Evolutionary conservation across 176 grass and related monocot species (phyloP), one percentile per base, ranked within the genome.

Genomic region (Aegilops sharonensis): DNA sequence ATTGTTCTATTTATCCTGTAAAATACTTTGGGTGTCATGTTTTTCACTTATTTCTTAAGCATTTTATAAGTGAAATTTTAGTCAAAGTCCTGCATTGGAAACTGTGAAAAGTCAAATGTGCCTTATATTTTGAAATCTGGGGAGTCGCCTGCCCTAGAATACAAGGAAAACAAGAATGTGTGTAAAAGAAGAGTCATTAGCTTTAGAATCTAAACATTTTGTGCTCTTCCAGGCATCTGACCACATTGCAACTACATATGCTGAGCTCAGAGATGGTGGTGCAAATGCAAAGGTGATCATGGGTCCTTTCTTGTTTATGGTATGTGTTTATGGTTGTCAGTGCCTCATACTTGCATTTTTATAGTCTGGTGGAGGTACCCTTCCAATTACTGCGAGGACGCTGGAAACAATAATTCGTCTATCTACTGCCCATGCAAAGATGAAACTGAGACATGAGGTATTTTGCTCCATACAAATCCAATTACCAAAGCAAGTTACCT

Each of bases 341-440:
- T 89, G 91, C 68, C 77, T 87, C 20, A 75, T 17, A 2, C 31
- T 76, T 14, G 17, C 62, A 13, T 88, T 87, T 80, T 72, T 80
- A 18, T 87, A 98, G 97, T 62, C 84, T 64, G 97, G 96, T 81
- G 95, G 92, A 78, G 96, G 96, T 68, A 99, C 97, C 23, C 92
- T 99, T 91, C 94, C 97, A 87, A 99, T 99, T 57, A 99, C 97
- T 77, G 94, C 97, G 8, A 99, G 97, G 88, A 99, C 97, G 75
- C 80, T 99, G 85, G 97, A 99, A 84, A 99, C 97, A 56, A 99
- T 99, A 86, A 99, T 99, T 69, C 97, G 97, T 76, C 85, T 96
- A 11, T 95, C 97, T 56, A 99, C 92, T 85, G 94, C 97, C 85
- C 97, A 99, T 77, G 88, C 94, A 56, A 99, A 99, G 89, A 91